phyloP scores from a whole-genome alignment of 164 flowering plant genomes.

The Santalum album region DNA sequence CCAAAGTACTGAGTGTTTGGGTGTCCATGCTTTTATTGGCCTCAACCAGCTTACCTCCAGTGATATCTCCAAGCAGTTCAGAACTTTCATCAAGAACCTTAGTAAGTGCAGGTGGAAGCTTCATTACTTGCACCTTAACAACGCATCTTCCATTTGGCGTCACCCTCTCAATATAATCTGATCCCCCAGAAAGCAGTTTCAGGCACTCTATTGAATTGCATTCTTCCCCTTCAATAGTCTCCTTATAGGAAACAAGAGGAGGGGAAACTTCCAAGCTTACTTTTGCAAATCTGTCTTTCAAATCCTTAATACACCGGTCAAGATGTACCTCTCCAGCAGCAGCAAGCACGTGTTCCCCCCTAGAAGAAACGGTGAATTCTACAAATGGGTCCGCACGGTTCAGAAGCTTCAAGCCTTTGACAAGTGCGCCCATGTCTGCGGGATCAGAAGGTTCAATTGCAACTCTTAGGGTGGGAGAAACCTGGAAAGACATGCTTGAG shows the following conservation, averaged over 20 bases:
- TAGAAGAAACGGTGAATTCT: constrained; percentile 77
- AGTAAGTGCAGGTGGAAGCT: constrained; percentile 62
- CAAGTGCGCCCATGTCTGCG: constrained; percentile 67
- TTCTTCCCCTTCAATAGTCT: constrained; percentile 74
- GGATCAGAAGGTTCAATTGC: constrained; percentile 91
- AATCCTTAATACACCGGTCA: constrained; percentile 84
- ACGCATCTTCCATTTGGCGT: constrained; percentile 78
- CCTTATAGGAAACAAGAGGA: constrained; percentile 83
- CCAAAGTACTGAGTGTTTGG: constrained; percentile 19
- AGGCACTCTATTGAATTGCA: constrained; percentile 39
- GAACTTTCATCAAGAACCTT: constrained; percentile 79
- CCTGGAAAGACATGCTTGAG: constrained; percentile 90
- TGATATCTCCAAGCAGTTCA: constrained; percentile 53
- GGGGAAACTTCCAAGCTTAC: constrained; percentile 77
- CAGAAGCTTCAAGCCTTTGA: constrained; percentile 70
- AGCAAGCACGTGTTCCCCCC: constrained; percentile 92
- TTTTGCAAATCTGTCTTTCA: constrained; percentile 83
- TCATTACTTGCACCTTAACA: constrained; percentile 60
- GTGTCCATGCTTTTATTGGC: constrained; percentile 25
- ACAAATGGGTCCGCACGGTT: constrained; percentile 95
- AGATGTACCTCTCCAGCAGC: constrained; percentile 96
- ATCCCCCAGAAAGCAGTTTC: constrained; percentile 30
- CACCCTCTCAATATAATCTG: constrained; percentile 56
- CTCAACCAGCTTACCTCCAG: constrained; percentile 47
- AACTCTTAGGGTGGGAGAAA: constrained; percentile 72